phyloP scores from a whole-genome alignment of 176 grass and related monocot species.

The Carex littledalei region DNA sequence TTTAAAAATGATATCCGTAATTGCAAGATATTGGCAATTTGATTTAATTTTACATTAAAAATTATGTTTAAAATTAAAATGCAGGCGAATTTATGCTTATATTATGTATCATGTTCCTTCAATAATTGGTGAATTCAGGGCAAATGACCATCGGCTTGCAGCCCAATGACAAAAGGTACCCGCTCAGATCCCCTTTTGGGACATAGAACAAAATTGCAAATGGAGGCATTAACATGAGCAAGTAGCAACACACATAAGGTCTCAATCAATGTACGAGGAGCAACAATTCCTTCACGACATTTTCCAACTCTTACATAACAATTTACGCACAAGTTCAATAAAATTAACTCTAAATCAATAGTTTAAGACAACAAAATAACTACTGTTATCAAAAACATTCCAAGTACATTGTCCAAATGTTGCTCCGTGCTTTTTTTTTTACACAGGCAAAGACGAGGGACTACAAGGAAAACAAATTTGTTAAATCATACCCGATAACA shows the following conservation, averaged over 20 bases:
- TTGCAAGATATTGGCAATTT: neutral
- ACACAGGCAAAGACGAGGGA: neutral
- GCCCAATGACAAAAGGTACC: neutral
- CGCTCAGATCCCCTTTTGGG: neutral
- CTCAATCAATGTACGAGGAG: neutral
- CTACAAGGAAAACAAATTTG: neutral
- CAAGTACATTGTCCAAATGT: neutral
- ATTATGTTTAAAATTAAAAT: neutral
- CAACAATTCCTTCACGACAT: neutral
- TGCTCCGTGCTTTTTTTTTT: neutral
- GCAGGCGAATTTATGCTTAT: neutral
- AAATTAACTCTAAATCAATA: neutral
- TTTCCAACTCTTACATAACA: neutral
- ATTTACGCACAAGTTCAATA: neutral
- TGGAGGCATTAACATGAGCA: neutral
- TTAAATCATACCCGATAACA: neutral
- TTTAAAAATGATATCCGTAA: neutral
- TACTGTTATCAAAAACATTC: neutral
- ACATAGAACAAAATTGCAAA: neutral
- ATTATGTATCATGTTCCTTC: neutral
- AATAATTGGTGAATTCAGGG: too few relatives aligned
- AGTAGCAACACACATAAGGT: neutral
- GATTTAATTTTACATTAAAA: neutral
- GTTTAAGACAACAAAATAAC: neutral
- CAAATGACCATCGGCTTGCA: neutral